Evolutionary conservation across 495 filamentous ascomycete genomes (phyloP), one percentile per base, ranked within the genome.

Genomic region (Aspergillus campestris): DNA sequence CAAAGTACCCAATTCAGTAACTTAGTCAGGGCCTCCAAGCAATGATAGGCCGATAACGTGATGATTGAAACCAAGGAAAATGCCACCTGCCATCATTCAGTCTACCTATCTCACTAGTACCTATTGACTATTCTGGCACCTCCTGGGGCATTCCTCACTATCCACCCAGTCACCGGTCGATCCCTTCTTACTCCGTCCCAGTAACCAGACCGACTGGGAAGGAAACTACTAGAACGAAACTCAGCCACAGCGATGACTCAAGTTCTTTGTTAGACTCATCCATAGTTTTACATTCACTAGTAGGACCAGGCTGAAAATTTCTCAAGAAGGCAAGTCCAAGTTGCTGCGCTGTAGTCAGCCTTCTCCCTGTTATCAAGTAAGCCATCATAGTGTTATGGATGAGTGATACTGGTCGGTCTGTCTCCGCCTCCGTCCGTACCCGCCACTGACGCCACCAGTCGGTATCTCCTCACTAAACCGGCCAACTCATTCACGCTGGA

Each of bases 1-100:
- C 55, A 51, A 66, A 63, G 52, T 52, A 50, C 57, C 56, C 68
- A 67, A 61, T 62, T 71, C 60, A 68, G 64, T 46, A 38, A 40
- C 45, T 54, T 58, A 47, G 55, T 47, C 52, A 57, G 18, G 18
- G 18, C 18, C 18, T 4, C 18, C 18, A 24, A 24, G 18, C 18
- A 24, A 57, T 52, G 55, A 62, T 59, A 50, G 65, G 61, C 51
- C 55, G 67, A 69, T 59, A 54, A 56, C 45, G 58, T 60, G 58
- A 49, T 49, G 53, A 24, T 24, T 2, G 46, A 52, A 53, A 49
- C 51, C 40, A 58, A 51, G 45, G 46, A 49, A 62, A 51, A 45
- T 52, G 44, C 43, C 40, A 34, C 36, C 14, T 7, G 40, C 35
- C 36, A 40, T 42, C 39, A 47, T 35, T 42, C 41, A 51, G 43